Conservation (phyloP, 2,329 filamentous ascomycete species). For the Pseudocercospora macadamiae region DNA sequence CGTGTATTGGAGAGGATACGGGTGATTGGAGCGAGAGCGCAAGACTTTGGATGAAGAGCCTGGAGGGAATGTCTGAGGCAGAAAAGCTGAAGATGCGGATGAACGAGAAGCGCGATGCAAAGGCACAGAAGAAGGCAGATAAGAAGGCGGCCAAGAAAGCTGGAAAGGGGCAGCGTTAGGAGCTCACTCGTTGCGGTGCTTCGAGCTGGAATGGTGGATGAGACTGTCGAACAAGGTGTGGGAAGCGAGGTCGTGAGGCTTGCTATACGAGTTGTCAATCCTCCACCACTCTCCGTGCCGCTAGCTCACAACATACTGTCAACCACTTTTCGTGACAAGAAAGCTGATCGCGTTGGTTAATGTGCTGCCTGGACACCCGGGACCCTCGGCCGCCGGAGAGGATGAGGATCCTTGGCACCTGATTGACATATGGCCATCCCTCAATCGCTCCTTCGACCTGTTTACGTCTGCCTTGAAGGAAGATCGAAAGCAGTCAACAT, state of each 20-base stretch:
- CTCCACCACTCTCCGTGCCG: too few relatives aligned
- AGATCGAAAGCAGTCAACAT: too few relatives aligned
- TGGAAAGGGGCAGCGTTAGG: slow-evolving; percentile 21
- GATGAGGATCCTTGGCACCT: neutral
- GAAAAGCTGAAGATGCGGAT: slow-evolving; percentile 13
- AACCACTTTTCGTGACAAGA: too few relatives aligned
- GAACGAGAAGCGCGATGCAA: slow-evolving; percentile 21
- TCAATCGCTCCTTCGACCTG: too few relatives aligned
- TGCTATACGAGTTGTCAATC: too few relatives aligned
- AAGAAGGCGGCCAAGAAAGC: slow-evolving; percentile 26
- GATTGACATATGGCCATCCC: neutral
- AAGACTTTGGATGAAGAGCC: slow-evolving; percentile 18
- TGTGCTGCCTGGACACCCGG: too few relatives aligned
- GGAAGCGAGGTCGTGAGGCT: too few relatives aligned
- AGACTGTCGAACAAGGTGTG: too few relatives aligned
- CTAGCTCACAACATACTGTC: too few relatives aligned
- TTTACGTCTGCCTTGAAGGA: too few relatives aligned
- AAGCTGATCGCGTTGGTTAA: neutral
- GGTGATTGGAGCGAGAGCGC: slow-evolving; percentile 18
- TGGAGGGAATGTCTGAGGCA: slow-evolving; percentile 11
- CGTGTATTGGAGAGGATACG: slow-evolving; percentile 25
- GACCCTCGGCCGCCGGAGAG: neutral
- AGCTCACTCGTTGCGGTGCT: neutral
- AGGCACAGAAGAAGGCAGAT: slow-evolving; percentile 18
- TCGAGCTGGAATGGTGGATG: too few relatives aligned